Conservation (phyloP, 257 asterid species). For the Jacaranda copaia region DNA sequence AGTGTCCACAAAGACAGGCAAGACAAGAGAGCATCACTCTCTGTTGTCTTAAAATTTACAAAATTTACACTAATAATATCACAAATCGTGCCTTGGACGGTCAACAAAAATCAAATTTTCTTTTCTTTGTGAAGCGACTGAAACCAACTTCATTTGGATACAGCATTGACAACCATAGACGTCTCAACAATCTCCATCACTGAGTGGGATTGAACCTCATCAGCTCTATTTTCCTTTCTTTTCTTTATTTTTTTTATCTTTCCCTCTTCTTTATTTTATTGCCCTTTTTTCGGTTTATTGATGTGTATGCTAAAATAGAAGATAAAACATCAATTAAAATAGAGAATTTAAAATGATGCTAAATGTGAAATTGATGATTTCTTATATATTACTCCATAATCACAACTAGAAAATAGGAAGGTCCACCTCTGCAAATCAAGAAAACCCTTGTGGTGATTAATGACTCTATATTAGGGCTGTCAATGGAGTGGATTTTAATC, state of each 20-base stretch:
- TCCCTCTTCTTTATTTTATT: too few relatives aligned
- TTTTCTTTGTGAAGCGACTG: conserved; percentile 3
- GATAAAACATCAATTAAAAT: neutral
- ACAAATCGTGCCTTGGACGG: too few relatives aligned
- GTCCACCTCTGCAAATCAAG: too few relatives aligned
- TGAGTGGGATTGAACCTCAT: neutral
- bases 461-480: too few relatives aligned
- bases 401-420: neutral
- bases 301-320: neutral
- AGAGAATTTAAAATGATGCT: too few relatives aligned
- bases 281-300: too few relatives aligned
- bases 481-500: too few relatives aligned
- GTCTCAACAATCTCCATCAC: neutral
- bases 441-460: too few relatives aligned
- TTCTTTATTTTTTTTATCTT: too few relatives aligned
- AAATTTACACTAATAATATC: neutral
- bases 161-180: conserved; percentile 17
- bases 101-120: neutral
- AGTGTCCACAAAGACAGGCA: neutral
- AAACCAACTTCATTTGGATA: conserved; percentile 17
- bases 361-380: neutral
- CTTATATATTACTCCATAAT: neutral
- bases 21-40: neutral
- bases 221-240: neutral
- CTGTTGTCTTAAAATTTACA: neutral